A percentile compares a stretch with the other conserved stretches of the same genome.
Conservation (phyloP, 73 alveolate species). For the Tetrahymena elliotti region DNA sequence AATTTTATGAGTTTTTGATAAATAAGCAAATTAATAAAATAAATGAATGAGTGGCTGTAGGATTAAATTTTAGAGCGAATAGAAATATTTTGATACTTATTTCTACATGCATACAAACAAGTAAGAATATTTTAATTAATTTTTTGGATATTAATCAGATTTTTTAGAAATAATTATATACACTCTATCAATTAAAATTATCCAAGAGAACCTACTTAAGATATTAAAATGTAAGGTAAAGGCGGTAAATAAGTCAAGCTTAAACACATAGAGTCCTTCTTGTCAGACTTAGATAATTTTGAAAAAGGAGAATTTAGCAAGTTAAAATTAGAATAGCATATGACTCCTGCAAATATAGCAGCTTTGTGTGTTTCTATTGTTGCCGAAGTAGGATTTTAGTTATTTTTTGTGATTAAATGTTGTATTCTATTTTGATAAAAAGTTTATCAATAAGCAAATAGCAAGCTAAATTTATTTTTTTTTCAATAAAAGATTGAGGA, state of each 20-base stretch:
- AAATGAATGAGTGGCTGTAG: neutral
- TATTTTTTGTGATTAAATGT: no score
- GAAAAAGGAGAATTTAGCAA: neutral
- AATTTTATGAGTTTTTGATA: no score
- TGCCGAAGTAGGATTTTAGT: neutral
- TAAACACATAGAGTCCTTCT: neutral
- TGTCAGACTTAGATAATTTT: neutral
- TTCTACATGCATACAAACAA: neutral
- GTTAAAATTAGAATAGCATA: slow-evolving; percentile 28
- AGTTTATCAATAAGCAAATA: neutral
- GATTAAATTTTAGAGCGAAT: neutral
- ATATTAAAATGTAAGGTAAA: neutral
- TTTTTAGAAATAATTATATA: neutral
- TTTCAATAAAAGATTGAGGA: slow-evolving; percentile 4
- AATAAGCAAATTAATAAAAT: no score
- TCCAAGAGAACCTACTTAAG: neutral
- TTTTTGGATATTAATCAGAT: neutral
- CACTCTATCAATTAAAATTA: neutral
- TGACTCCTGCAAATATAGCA: slow-evolving; percentile 38
- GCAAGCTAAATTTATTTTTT: neutral
- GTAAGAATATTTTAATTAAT: neutral
- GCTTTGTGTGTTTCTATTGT: neutral
- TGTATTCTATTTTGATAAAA: neutral
- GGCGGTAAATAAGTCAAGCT: neutral
- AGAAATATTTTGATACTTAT: neutral